Evolutionary conservation across 192 early-diverging fungal species (phyloP), one percentile per base, ranked within the genome.

Genomic region (Jimgerdemannia lactiflua): DNA sequence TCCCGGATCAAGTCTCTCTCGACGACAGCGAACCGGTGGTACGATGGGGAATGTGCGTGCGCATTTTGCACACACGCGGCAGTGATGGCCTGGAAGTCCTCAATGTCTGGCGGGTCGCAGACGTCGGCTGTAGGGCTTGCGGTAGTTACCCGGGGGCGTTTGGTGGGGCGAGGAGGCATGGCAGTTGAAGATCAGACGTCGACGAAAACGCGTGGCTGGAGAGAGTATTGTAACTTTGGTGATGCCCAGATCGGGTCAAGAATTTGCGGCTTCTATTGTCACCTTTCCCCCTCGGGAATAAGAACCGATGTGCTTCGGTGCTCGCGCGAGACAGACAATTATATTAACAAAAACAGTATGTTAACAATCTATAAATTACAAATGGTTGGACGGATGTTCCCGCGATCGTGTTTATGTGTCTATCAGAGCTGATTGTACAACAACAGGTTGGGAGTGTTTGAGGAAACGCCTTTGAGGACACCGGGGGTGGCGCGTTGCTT

Each of bases 21-120:
- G 0, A 65, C 40, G 39, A 69, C 66, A 4, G 76, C 71, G 43
- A 88, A 79, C 43, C 64, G 74, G 65, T 88, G 87, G 40, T 85
- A 87, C 8, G 71, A 10, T 4, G 59, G 44, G 17, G 54, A 69
- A 39, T 75, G 74, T 9, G 49, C 14, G 2, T 59, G 49, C 0
- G 49, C 0, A 14, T 59, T 59, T 14, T 59, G 49, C 49, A 59
- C 49, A 14, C 49, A 59, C 6, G 49, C 49, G 14, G 49, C 49
- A 59, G 49, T 59, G 49, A 59, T 59, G 49, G 14, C 49, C 4
- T n/a, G 65, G 59, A 43, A 39, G 72, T 74, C 43, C 54, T 74
- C 43, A 42, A 59, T 74, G 54, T 74, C 42, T 20, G 39, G 43
- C n/a, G 9, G 64, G 18, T 9, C 8, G 29, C 20, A 44, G 71